Percentiles rank a stretch among this genome's conserved stretches.
These are phyloP conservation scores for Candida maltosa DNA, from an alignment of 805 yeast genomes.

Conservation along the genomic window DNA sequence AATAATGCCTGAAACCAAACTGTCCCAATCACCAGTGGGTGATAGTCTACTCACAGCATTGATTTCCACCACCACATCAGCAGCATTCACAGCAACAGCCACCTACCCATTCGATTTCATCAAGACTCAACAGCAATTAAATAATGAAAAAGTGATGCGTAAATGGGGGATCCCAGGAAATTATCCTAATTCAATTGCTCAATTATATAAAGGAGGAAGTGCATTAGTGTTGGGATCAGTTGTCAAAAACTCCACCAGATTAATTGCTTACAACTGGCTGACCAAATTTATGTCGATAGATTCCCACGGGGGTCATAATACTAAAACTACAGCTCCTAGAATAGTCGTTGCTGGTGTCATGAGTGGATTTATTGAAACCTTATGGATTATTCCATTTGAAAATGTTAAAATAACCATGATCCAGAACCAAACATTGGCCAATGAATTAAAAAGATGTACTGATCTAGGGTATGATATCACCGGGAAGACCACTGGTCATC, in stretches of 20 bases:
- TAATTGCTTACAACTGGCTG: constrained; percentile 71
- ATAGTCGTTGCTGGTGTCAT: constrained; percentile 79
- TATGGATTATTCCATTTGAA: constrained; percentile 89
- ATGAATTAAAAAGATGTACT: constrained; percentile 22
- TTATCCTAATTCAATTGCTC: constrained; percentile 29
- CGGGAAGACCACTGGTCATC: constrained; percentile 19
- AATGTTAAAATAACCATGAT: constrained; percentile 78
- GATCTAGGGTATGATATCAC: constrained; percentile 22
- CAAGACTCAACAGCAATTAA: constrained; percentile 63
- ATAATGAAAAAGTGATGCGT: constrained; percentile 29
- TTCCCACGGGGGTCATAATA: constrained; percentile 31
- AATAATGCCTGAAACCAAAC: too few species aligned
- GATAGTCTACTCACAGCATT: constrained; percentile 53
- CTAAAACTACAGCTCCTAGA: constrained; percentile 73
- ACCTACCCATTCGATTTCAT: constrained; percentile 72
- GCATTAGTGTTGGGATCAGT: constrained; percentile 75
- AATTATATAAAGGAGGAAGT: constrained; percentile 58
- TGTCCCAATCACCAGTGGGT: too few species aligned
- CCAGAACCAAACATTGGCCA: constrained; percentile 50
- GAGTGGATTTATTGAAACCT: constrained; percentile 79
- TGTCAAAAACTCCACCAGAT: constrained; percentile 68
- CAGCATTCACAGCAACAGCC: constrained; percentile 57
- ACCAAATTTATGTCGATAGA: constrained; percentile 62
- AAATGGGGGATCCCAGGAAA: constrained; percentile 34
- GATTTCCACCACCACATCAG: constrained; percentile 60